Base-by-base conservation (phyloP, 768 basidiomycete species). In the Lactarius quietus region DNA sequence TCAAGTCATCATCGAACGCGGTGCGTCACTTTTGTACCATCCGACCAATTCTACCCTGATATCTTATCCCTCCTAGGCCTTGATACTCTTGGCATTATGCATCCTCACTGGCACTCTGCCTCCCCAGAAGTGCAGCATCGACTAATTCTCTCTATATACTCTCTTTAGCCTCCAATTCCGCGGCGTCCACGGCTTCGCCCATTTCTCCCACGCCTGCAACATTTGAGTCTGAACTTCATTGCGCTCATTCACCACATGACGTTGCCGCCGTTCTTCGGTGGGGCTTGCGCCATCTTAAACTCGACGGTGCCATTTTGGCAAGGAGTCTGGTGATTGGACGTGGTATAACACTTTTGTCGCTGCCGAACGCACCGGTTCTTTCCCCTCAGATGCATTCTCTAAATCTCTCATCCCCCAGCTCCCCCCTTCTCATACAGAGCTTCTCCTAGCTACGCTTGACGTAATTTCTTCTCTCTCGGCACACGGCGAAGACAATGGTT, bases 21-120 rank as follows among this genome's bases (percentile, higher is more conserved):
- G 90, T 86, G 77, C 35, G 84, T 74, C 18, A 45, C 56, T 66
- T 28, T 71, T 57, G 10, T 52, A 23, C n/a, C 70, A 35, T 66
- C 36, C 36, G 60, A 39, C 51, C 41, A 51, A 23, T 39, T 41
- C 17, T 10, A 3, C 35, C 38, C 31, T 59, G 66, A 53, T 58
- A 52, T 31, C 59, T 57, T 54, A 39, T 45, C 69, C 66, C 48
- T 62, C 66, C 15, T 65, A 92, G 90, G 90, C n/a, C 79, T 92
- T 58, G 89, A 92, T 73, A 86, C 87, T 4, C 85, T 90, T 54
- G 92, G 91, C 23, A 80, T 93, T 54, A 93, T 93, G 89, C 88
- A 89, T 70, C 89, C 92, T 6, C 88, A 92, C 73, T 93, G 89
- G 90, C 81, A 88, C 73, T 87, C 90, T 45, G 81, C 90, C 10